Percentiles rank a stretch among this genome's conserved stretches.
These are phyloP conservation scores for Suillus variegatus DNA, from an alignment of 768 basidiomycete genomes.

Conservation along the genomic window DNA sequence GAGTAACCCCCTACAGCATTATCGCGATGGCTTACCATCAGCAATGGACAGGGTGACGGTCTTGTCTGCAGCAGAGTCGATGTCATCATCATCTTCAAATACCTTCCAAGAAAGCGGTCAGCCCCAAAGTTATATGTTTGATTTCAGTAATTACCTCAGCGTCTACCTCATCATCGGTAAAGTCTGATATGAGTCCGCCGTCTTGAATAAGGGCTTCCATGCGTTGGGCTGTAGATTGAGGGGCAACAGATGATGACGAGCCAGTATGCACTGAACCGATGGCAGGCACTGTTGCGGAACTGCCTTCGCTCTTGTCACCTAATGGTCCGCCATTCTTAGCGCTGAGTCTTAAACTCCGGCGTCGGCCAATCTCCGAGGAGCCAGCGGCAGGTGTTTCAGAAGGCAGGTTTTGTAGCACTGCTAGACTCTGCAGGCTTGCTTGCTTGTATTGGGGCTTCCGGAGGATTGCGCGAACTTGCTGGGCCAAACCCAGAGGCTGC, in stretches of 20 bases:
- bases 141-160: conserved; percentile 52
- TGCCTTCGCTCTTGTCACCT: conserved; percentile 17
- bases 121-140: conserved; percentile 6
- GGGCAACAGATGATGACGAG: conserved; percentile 26
- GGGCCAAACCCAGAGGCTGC: conserved; percentile 73
- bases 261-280: conserved; percentile 21
- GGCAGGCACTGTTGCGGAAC: conserved; percentile 17
- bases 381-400: conserved; percentile 31
- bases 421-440: conserved; percentile 18
- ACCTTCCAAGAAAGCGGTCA: conserved; percentile 44
- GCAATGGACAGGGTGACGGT: conserved; percentile 83
- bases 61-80: conserved; percentile 73
- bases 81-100: conserved; percentile 85
- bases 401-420: conserved; percentile 30
- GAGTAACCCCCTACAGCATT: background rate
- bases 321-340: conserved; percentile 54
- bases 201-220: conserved; percentile 62
- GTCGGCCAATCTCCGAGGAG: conserved; percentile 51
- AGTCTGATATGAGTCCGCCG: conserved; percentile 68
- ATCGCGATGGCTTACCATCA: conserved; percentile 54
- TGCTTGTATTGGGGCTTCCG: conserved; percentile 34
- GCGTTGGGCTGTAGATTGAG: conserved; percentile 18
- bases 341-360: conserved; percentile 83
- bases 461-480: conserved; percentile 38
- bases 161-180: conserved; percentile 85